Conservation (phyloP, 192 early-diverging fungal species). For the Chytriomyces confervae region DNA sequence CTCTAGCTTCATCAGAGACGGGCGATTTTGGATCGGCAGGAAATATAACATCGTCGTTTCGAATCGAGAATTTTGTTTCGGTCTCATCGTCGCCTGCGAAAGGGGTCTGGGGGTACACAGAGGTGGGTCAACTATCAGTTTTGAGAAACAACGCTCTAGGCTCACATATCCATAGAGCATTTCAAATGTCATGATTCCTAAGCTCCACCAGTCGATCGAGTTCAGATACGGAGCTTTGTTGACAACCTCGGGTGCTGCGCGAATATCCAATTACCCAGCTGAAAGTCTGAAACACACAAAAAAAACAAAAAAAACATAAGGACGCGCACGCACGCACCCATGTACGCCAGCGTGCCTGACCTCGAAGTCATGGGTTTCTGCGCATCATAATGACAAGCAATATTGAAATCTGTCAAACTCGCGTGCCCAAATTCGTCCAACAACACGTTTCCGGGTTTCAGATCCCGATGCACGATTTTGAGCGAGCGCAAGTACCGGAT, state of each 20-base stretch:
- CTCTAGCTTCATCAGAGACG: conserved; percentile 24
- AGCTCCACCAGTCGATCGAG: conserved; percentile 79
- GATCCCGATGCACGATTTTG: conserved; percentile 88
- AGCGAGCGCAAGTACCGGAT: conserved; percentile 82
- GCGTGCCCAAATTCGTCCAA: conserved; percentile 84
- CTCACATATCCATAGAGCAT: conserved; percentile 70
- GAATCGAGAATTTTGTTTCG: conserved; percentile 66
- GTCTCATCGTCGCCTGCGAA: conserved; percentile 74
- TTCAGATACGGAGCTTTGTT: conserved; percentile 57
- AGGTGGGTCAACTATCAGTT: neutral
- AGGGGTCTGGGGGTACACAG: conserved; percentile 67
- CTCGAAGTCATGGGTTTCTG: conserved; percentile 77
- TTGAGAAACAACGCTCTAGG: neutral
- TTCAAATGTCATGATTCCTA: conserved; percentile 82
- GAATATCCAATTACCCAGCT: too few species aligned
- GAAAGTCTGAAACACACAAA: too few species aligned
- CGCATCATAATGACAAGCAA: conserved; percentile 78
- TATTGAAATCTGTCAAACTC: conserved; percentile 95
- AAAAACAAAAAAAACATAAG: conserved; percentile 34
- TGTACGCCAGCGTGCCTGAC: conserved; percentile 91
- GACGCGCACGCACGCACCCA: conserved; percentile 58
- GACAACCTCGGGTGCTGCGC: conserved; percentile 54
- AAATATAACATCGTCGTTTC: conserved; percentile 68
- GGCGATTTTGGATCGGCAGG: conserved; percentile 53
- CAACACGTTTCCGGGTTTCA: conserved; percentile 81